Base-by-base conservation (phyloP, 2,329 filamentous ascomycete species). In the Sclerotinia borealis region DNA sequence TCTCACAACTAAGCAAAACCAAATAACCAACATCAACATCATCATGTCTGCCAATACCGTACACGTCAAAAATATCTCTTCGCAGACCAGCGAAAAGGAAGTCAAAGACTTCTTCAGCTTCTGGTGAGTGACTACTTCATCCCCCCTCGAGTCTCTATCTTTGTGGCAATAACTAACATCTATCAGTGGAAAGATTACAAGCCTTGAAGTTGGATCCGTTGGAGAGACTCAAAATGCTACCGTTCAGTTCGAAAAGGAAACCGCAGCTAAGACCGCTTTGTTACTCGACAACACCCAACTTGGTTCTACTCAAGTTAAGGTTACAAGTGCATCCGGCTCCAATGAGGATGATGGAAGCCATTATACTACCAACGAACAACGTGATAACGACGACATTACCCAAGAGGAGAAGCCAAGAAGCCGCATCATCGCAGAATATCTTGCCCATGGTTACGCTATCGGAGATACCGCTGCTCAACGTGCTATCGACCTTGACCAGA, bases 91-190 rank as follows among this genome's bases (percentile, higher is more conserved):
- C 70, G 92, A 99, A 78, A 89, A 93, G 79, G 92, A 98, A 79
- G 87, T 99, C 72, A 87, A 86, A 74, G 93, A 96, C 75, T 99
- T 99, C 83, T 99, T 99, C 83, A 95, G 90, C 81, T 98, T 98
- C 79, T 89, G 86, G 91, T 93, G 83, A 76, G 85, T 73, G 50
- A 52, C 51, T n/a, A 25, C 25, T 31, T n/a, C n/a, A n/a, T n/a
- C 36, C 45, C 29, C 29, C 36, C 19, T 45, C 48, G 37, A 27
- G 36, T n/a, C 27, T 54, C 27, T 59, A 1, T 2, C 25, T 45
- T 2, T 49, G 19, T 36, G 43, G 34, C n/a, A 49, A 34, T 13
- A 37, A 29, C 68, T 74, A 68, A 74, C 68, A 58, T 61, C 2
- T 15, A 39, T 34, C 3, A 95, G 92, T 76, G 95, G 95, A 77